Percentiles rank a stretch among this genome's conserved stretches.
Conservation (phyloP, 441 rosid species). For the Syzygium syzygioides region DNA sequence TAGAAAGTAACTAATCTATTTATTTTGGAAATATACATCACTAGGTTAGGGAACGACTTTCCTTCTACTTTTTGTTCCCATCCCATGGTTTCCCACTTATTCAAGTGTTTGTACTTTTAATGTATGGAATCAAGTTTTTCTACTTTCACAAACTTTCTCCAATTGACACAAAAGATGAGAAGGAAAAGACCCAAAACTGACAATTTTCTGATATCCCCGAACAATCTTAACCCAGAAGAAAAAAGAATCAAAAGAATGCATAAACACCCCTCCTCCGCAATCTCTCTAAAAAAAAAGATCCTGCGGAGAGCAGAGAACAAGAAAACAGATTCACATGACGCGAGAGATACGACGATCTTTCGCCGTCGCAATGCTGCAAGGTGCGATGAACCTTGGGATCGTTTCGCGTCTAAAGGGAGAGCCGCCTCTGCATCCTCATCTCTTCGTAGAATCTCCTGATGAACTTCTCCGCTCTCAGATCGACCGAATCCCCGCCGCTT, state of each 20-base stretch:
- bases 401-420: neutral
- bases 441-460: constrained; percentile 8
- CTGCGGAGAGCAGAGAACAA: neutral
- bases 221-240: neutral
- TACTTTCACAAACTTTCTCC: neutral
- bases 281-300: neutral
- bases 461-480: constrained; percentile 11
- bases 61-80: neutral
- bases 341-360: neutral
- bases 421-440: constrained; percentile 5
- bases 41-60: neutral
- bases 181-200: neutral
- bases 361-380: neutral
- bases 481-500: neutral
- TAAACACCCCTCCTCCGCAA: neutral
- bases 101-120: neutral
- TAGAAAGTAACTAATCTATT: neutral
- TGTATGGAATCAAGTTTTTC: neutral
- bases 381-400: neutral
- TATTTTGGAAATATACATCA: neutral
- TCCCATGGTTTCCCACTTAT: neutral
- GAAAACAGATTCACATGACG: neutral
- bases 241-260: neutral
- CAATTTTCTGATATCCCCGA: neutral
- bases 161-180: neutral